phyloP scores from a whole-genome alignment of 78 protist species.

The Dictyostelium purpureum region DNA sequence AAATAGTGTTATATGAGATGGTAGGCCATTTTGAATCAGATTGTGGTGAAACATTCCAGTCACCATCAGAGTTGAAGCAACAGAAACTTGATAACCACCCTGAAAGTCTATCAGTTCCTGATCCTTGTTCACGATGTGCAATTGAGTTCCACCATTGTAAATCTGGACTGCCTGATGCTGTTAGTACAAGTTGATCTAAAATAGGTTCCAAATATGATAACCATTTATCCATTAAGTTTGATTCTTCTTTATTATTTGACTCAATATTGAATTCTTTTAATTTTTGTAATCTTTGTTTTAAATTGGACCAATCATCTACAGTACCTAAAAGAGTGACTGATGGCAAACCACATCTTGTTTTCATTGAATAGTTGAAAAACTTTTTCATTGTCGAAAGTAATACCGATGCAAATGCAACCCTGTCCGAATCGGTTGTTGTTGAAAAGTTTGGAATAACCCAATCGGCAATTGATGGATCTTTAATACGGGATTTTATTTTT shows the following conservation, averaged over 20 bases:
- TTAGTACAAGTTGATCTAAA: no score
- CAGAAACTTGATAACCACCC: no score
- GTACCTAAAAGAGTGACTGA: slow-evolving; percentile 61
- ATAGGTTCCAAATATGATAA: no score
- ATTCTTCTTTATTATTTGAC: background rate
- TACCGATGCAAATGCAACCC: slow-evolving; percentile 13
- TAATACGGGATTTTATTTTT: slow-evolving; percentile 57
- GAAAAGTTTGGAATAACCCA: slow-evolving; percentile 71
- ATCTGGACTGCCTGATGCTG: no score
- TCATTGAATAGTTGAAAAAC: slow-evolving; percentile 31
- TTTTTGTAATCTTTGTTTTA: slow-evolving; percentile 19
- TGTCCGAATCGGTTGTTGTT: slow-evolving; percentile 53
- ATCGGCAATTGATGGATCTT: slow-evolving; percentile 57
- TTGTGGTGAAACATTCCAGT: no score
- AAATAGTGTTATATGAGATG: no score
- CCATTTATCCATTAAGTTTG: no score
- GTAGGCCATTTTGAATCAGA: no score
- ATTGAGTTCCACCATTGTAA: no score
- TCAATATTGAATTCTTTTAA: slow-evolving; percentile 7
- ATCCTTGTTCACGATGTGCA: no score
- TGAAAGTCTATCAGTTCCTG: no score
- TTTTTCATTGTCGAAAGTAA: slow-evolving; percentile 62
- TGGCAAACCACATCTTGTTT: slow-evolving; percentile 64
- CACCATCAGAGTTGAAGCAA: no score
- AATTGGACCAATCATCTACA: slow-evolving; percentile 50